phyloP scores from a whole-genome alignment of 1,284 basidiomycete species.

The Phellopilus nigrolimitatus region DNA sequence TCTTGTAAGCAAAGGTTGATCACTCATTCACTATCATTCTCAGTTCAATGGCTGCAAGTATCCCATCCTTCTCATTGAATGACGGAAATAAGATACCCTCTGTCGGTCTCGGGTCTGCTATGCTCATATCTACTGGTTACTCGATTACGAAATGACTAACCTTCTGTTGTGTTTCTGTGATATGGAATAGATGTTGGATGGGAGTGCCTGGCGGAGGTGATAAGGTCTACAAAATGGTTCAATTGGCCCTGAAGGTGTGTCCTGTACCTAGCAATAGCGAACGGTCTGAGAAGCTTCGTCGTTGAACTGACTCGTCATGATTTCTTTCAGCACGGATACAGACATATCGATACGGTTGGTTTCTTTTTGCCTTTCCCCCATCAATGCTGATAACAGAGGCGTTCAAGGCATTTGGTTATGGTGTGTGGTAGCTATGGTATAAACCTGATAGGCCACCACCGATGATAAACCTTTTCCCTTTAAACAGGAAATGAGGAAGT shows the following conservation, averaged over 20 bases:
- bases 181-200: constrained; percentile 8
- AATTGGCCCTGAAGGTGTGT: constrained; percentile 7
- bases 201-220: not conserved
- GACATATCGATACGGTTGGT: constrained; percentile 22
- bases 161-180: not conserved
- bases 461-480: not conserved
- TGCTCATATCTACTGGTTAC: not conserved
- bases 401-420: constrained; percentile 22
- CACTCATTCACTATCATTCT: too few relatives aligned
- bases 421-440: constrained; percentile 13
- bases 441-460: not conserved
- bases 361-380: not conserved
- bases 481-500: constrained; percentile 39
- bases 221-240: not conserved
- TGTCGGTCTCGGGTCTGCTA: constrained; percentile 7
- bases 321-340: constrained; percentile 15
- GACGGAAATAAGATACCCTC: constrained; percentile 8
- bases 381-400: not conserved
- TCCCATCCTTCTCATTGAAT: constrained; percentile 6
- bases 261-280: too few relatives aligned
- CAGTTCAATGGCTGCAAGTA: not conserved
- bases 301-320: not conserved
- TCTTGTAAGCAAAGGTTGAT: too few relatives aligned
- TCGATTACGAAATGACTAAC: too few relatives aligned
- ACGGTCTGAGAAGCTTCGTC: too few relatives aligned